Percentiles rank a stretch among this genome's conserved stretches.
Conservation (phyloP, 1,139 yeast genomes). For the Saccharomyces uvarum region DNA sequence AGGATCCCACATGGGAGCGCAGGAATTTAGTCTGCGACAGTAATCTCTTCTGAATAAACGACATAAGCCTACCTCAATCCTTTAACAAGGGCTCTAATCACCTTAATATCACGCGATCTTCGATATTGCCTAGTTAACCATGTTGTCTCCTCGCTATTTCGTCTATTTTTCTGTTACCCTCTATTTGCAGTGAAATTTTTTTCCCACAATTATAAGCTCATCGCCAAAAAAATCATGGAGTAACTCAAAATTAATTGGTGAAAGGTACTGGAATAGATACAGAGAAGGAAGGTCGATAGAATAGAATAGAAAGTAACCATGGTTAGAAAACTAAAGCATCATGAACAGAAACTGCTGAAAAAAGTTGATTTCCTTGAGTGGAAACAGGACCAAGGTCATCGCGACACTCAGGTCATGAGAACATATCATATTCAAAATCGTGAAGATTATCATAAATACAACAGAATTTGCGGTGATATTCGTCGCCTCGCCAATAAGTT, state of each 20-base stretch:
- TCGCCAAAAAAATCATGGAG: constrained; percentile 5
- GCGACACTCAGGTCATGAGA: constrained; percentile 93
- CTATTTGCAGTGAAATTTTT: neutral
- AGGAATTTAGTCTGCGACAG: constrained; percentile 31
- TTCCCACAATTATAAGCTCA: constrained; percentile 5
- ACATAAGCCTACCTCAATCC: neutral
- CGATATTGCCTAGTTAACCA: neutral
- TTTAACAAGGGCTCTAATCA: neutral
- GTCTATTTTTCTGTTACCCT: neutral
- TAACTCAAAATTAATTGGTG: neutral
- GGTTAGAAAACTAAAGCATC: constrained; percentile 91
- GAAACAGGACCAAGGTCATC: constrained; percentile 92
- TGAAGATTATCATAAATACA: constrained; percentile 91
- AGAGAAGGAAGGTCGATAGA: neutral
- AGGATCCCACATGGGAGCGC: constrained; percentile 51
- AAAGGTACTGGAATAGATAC: neutral
- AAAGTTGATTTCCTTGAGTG: constrained; percentile 96
- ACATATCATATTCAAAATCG: constrained; percentile 89
- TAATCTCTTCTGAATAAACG: constrained; percentile 19
- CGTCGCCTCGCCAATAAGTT: constrained; percentile 80
- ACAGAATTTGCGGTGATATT: constrained; percentile 83
- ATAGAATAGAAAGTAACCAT: constrained; percentile 33
- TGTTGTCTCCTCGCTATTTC: neutral
- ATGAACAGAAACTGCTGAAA: constrained; percentile 87
- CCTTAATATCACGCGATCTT: neutral